Percentiles rank a stretch among this genome's conserved stretches.
phyloP scores from a whole-genome alignment of 805 yeast genomes.

The Zygotorulaspora danielsina region DNA sequence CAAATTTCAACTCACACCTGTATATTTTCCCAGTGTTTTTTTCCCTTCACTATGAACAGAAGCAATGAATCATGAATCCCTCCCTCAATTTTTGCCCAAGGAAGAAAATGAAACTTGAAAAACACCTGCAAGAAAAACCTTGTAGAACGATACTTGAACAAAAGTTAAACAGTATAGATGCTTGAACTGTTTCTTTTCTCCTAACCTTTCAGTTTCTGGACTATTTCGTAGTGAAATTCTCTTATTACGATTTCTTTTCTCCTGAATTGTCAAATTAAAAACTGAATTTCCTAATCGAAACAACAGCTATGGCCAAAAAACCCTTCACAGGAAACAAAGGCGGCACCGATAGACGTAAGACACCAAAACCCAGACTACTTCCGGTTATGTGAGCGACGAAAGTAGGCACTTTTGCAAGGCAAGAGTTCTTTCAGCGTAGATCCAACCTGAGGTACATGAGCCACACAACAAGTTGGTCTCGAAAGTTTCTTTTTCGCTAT shows the following conservation, averaged over 20 bases:
- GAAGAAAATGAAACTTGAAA: not conserved
- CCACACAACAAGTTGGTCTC: too few relatives aligned
- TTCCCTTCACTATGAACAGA: slow-evolving; percentile 1
- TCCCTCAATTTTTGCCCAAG: not conserved
- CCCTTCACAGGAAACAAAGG: too few relatives aligned
- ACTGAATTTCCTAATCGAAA: slow-evolving; percentile 1
- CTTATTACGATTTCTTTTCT: not conserved
- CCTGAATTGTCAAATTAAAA: slow-evolving; percentile 1
- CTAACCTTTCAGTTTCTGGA: not conserved
- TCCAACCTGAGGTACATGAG: too few relatives aligned
- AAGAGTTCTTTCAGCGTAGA: too few relatives aligned
- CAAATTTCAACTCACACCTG: not conserved
- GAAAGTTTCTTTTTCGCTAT: too few relatives aligned
- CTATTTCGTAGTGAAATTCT: not conserved
- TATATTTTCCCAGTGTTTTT: not conserved
- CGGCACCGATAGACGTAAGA: too few relatives aligned
- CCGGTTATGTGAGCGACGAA: not conserved
- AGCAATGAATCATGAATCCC: not conserved
- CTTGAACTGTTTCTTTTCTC: not conserved
- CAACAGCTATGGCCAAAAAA: not conserved
- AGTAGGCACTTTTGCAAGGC: not conserved
- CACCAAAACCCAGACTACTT: not conserved
- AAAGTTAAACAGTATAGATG: not conserved
- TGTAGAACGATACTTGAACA: not conserved
- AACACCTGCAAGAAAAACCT: not conserved